Evolutionary conservation across 1,284 basidiomycete species (phyloP), one percentile per base, ranked within the genome.

Genomic region (Leccinum fallax): DNA sequence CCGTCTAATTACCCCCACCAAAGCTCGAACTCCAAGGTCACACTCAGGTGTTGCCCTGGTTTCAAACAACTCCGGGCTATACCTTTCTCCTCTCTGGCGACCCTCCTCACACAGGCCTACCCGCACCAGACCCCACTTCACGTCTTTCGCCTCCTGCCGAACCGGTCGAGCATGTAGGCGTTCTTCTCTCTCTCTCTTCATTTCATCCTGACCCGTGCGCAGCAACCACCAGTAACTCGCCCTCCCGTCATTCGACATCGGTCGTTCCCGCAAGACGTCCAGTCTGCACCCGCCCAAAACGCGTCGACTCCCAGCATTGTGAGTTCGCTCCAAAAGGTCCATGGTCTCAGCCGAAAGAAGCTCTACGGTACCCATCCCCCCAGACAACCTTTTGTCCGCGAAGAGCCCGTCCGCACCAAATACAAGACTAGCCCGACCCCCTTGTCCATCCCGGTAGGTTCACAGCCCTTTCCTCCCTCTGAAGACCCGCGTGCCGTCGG

Each of bases 331-430:
- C 84, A 87, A 67, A 81, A 84, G 66, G 77, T 83, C 15, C 86
- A 87, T 58, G 86, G 85, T 8, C 66, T 87, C 55, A 85, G 83
- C 8, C 85, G 86, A 71, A 87, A 86, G 74, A 86, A 86, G 62
- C 78, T 85, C 10, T 86, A 86, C 62, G 81, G 84, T n/a, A 59
- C 79, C 30, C 81, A 83, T 66, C 78, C 82, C 13, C 64, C 75
- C 16, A 78, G 80, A 30, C 71, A 76, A 38, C 83, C 85, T 0
- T 86, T 86, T 69, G 77, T 86, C 64, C 77, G 78, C 26, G 82
- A 85, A 46, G 83, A 82, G 28, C 70, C 73, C 2, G 71, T 74
- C 52, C 74, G 73, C 43, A 49, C 65, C 7, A 73, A 74, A 53
- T 76, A 73, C 52, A 74, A 73, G 56, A 74, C 65, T 28, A 64